Conservation (phyloP, 169 alveolate species). For the Plasmodium gaboni region DNA sequence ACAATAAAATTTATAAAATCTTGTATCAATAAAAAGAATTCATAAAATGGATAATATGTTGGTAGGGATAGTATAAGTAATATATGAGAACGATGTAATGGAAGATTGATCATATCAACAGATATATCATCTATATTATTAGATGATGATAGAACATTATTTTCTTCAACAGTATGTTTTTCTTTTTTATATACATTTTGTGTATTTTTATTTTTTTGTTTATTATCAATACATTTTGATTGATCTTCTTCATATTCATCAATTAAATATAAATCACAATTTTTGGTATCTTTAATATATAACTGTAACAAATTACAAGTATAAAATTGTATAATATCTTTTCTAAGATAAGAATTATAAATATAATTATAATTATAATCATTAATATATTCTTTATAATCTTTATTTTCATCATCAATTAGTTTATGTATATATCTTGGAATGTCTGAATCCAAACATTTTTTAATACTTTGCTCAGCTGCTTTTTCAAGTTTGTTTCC, state of each 20-base stretch:
- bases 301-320: slow-evolving; percentile 30
- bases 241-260: slow-evolving; percentile 21
- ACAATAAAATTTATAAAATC: slow-evolving; percentile 30
- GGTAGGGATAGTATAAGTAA: slow-evolving; percentile 50
- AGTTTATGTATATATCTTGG: too few species aligned
- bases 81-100: slow-evolving; percentile 64
- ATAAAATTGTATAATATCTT: slow-evolving; percentile 32
- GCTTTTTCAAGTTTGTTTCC: slow-evolving; percentile 27
- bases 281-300: slow-evolving; percentile 13
- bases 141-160: not conserved
- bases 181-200: not conserved
- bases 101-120: slow-evolving; percentile 14
- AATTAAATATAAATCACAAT: slow-evolving; percentile 55
- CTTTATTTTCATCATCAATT: too few species aligned
- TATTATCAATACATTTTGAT: not conserved
- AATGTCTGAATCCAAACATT: too few species aligned
- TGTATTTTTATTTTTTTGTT: not conserved
- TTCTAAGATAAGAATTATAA: not conserved
- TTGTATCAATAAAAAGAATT: slow-evolving; percentile 28
- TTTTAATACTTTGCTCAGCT: too few species aligned
- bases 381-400: slow-evolving; percentile 12
- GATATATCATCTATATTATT: not conserved
- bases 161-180: not conserved
- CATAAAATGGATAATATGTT: slow-evolving; percentile 17
- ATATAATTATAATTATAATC: slow-evolving; percentile 17